Base-by-base conservation (phyloP, 192 early-diverging fungal genomes). In the Coemansia sp. region DNA sequence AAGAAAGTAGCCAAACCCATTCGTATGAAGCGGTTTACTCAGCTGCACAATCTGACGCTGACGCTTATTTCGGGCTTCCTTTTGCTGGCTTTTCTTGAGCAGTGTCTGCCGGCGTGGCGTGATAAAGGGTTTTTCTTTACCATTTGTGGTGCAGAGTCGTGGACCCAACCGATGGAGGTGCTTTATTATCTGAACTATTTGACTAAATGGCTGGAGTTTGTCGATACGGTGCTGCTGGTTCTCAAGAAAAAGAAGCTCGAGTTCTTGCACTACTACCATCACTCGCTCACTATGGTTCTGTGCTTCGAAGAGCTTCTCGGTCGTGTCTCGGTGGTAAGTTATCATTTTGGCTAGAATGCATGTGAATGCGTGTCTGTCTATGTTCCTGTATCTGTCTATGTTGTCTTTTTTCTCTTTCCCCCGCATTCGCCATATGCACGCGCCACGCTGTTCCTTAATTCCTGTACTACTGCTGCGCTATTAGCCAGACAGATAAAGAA, bases 201-300 rank as follows among this genome's bases (percentile, higher is more conserved):
- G 55, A 89, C 92, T 73, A 96, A 96, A 82, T 94, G 91, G 85
- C 93, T 90, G 87, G 94, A 96, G 85, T 85, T 97, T 60, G 67
- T 89, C 68, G 94, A 96, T 68, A 97, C 94, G 29, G 78, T 92
- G 48, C 93, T 97, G 73, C 82, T 94, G 32, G 90, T 93, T 2
- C 81, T 91, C 40, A 91, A 88, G 77, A 92, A 91, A 85, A 94
- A 92, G 86, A 87, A 88, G 58, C 89, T 92, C 52, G 93, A 91
- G 76, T 97, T 97, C 83, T 80, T 97, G 50, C 95, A 97, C 68
- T 93, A 91, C 67, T 97, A 91, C 86, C 95, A 97, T 76, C 95
- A 97, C 78, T 89, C 91, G 58, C 85, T 93, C 80, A 96, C 94
- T 25, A 90, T 93, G 87, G 84, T 91, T 48, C 90, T 96, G 25